Evolutionary conservation across 75 land plant genomes (phyloP), one percentile per base, ranked within the genome.

Genomic region (Larix kaempferi): DNA sequence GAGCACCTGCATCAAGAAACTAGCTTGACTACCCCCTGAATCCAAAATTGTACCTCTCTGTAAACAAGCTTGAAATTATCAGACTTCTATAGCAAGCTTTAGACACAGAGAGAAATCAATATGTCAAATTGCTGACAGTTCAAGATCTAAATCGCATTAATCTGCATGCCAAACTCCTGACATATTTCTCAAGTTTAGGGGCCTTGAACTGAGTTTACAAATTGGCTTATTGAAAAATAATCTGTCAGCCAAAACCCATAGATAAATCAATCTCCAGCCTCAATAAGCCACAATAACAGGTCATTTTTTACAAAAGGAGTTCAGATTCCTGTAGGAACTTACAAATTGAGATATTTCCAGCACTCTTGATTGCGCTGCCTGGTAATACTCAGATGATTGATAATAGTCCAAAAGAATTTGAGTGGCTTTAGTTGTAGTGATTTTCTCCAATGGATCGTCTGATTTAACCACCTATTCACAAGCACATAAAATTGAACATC

Each of bases 1-100:
- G 79, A 41, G 86, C 11, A 87, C 77, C 80, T 97, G 99, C 91
- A 91, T 95, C 63, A 85, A 79, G 84, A 94, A 94, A 79, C 99
- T 92, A 11, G 99, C 99, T 69, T 92, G 93, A 73, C 99, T 97
- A 11, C 98, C 99, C 61, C 89, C 90, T n/a, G 95, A 79, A 77
- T 94, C 99, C 74, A 97, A 78, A 49, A 92, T 82, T 1, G 88
- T 88, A 56, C 99, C 98, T 86, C 93, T 89, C 99, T 97, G 90
- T 80, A 82, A 78, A 63, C 14, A 74, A 21, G 59, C n/a, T 61
- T 0, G 6, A 61, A 61, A 23, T n/a, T 5, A 23, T 23, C 64
- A 61, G 25, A 61, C 1, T 61, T 61, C 64, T 61, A 44, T 44
- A 44, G 49, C 64, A 61, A 23, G 5, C 4, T n/a, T 22, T 37